Percentiles rank a stretch among this genome's conserved stretches.
Evolutionary conservation across 306 rosid species (phyloP).

Genomic region (Crotalaria pallida): DNA sequence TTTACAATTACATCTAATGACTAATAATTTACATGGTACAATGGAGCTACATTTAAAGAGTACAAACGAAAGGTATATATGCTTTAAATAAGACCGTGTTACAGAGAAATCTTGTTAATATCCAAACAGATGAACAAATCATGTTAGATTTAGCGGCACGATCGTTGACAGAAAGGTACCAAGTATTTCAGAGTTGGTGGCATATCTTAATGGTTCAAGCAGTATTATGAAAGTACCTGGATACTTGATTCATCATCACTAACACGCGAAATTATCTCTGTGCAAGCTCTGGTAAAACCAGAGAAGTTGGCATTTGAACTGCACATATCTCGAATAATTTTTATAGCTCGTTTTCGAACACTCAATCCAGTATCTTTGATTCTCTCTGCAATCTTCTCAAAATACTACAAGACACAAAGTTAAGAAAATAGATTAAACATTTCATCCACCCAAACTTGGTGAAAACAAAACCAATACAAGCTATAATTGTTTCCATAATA

Average conservation of each 20-base stretch:
- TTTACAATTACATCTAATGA: constrained; percentile 2
- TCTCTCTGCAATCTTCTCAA: constrained; percentile 96
- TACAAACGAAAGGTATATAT: not conserved
- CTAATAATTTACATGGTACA: constrained; percentile 9
- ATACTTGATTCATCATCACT: constrained; percentile 88
- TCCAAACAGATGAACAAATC: not conserved
- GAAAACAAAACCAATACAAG: not conserved
- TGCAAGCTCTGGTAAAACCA: constrained; percentile 82
- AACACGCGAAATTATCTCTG: constrained; percentile 83
- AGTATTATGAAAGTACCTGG: constrained; percentile 58
- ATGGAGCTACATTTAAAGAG: not conserved
- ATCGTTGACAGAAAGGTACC: not conserved
- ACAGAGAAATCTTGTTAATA: not conserved
- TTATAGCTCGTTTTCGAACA: constrained; percentile 96
- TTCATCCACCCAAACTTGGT: constrained; percentile 11
- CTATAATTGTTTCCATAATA: not conserved
- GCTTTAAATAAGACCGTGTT: not conserved
- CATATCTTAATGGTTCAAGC: not conserved
- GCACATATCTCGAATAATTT: constrained; percentile 97
- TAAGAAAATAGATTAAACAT: constrained; percentile 12
- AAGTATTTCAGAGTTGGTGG: not conserved
- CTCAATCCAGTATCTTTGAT: constrained; percentile 93
- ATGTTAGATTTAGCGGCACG: not conserved
- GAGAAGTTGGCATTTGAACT: constrained; percentile 73
- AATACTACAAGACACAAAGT: constrained; percentile 53